Evolutionary conservation across 108 stramenopile species (phyloP).

Genomic region (Nitzschia sp.): DNA sequence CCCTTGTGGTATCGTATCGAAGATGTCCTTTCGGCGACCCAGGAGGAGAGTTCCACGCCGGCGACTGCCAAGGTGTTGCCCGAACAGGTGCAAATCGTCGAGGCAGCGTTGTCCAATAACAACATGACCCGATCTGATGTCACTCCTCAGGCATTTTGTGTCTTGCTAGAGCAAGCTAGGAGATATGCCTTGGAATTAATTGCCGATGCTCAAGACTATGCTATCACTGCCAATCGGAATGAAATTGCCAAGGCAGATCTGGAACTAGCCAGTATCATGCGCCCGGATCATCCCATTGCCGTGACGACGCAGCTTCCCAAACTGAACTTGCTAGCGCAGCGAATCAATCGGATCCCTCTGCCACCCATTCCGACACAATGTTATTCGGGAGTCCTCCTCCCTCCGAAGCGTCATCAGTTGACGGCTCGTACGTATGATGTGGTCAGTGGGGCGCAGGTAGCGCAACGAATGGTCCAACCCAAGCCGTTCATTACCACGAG

Average conservation of each 20-base stretch:
- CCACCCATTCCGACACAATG: slow-evolving; percentile 77
- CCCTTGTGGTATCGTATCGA: slow-evolving; percentile 58
- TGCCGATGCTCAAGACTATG: slow-evolving; percentile 82
- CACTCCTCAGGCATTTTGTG: slow-evolving; percentile 73
- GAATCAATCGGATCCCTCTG: slow-evolving; percentile 67
- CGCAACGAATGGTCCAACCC: slow-evolving; percentile 51
- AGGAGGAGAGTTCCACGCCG: slow-evolving; percentile 26
- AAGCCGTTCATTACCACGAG: slow-evolving; percentile 17
- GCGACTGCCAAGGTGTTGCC: slow-evolving; percentile 42
- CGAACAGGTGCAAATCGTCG: slow-evolving; percentile 68
- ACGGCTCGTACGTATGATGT: slow-evolving; percentile 84
- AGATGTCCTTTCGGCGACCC: slow-evolving; percentile 42
- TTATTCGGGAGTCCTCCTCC: slow-evolving; percentile 74
- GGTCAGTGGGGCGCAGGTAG: slow-evolving; percentile 66
- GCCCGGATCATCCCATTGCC: slow-evolving; percentile 45
- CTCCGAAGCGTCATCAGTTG: slow-evolving; percentile 62
- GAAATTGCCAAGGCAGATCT: slow-evolving; percentile 48
- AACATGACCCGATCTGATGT: slow-evolving; percentile 59
- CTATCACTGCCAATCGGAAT: slow-evolving; percentile 49
- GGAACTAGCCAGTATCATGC: slow-evolving; percentile 56
- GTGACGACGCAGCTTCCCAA: slow-evolving; percentile 53
- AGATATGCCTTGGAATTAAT: slow-evolving; percentile 72
- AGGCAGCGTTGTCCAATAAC: slow-evolving; percentile 55
- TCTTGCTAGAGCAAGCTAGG: slow-evolving; percentile 79
- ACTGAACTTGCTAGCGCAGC: slow-evolving; percentile 55